Base-by-base conservation (phyloP, 2,329 filamentous ascomycete species). In the Fusarium gaditjirri region DNA sequence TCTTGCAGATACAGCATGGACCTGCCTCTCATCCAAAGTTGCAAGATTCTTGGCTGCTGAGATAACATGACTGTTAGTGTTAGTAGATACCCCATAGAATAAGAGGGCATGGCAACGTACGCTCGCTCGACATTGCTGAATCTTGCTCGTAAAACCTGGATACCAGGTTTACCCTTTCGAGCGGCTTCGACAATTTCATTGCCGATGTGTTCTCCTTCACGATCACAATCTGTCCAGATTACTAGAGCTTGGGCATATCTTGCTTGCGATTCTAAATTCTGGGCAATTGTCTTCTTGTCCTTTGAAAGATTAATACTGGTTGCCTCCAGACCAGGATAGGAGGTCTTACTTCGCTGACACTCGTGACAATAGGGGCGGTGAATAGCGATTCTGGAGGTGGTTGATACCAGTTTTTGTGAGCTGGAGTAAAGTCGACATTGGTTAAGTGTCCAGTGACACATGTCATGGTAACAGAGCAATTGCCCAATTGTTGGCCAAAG, bases 161-260 rank as follows among this genome's bases (percentile, higher is more conserved):
- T 90, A 3, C 85, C 85, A 14, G 86, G 82, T 71, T 98, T 98
- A 14, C 89, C 91, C 77, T 90, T 90, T 50, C 86, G 85, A 9
- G 96, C 96, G 65, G 95, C 92, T 57, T 93, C 89, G 47, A 94
- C 91, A 68, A 99, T 95, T 80, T 99, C 95, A 42, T 92, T 88
- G 11, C 96, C 96, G 74, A 99, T 99, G 79, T 98, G 93, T 81
- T 99, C 96, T 39, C 96, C 96, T 86, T 99, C 96, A 61, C 95
- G 91, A 85, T 99, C 96, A 82, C 96, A 98, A 86, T 99, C 96
- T 2, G 96, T 99, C 96, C 96, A 99, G 76, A 99, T 98, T 81
- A 97, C 95, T 36, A 99, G 86, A 17, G 91, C 90, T 61, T 87
- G 88, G n/a, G 91, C 87, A 78, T 88, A 88, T 67, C 88, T 88